Evolutionary conservation across 2,329 filamentous ascomycete species (phyloP).

Genomic region (Trichoderma citrinoviride): DNA sequence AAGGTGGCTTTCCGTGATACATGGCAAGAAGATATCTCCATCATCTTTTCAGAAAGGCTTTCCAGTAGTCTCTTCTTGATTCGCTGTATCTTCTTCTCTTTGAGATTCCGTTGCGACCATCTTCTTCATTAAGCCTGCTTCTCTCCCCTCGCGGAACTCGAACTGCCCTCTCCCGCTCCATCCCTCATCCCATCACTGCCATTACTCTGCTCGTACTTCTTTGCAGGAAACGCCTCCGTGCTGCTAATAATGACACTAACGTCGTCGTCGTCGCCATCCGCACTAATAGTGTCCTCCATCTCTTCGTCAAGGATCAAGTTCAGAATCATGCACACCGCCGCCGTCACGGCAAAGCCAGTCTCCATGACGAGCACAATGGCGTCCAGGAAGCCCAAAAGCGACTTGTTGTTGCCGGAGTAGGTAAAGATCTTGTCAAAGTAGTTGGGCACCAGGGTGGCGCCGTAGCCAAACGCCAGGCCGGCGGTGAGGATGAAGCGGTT

Average conservation of each 20-base stretch:
- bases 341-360: constrained; percentile 73
- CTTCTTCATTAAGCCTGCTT: constrained; percentile 4
- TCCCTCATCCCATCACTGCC: constrained; percentile 21
- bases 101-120: too few species aligned
- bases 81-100: too few species aligned
- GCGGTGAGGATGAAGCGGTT: constrained; percentile 81
- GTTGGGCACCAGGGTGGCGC: constrained; percentile 62
- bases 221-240: constrained; percentile 19
- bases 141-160: background rate
- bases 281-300: constrained; percentile 56
- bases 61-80: too few species aligned
- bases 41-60: too few species aligned
- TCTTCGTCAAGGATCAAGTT: constrained; percentile 74
- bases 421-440: constrained; percentile 73
- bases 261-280: constrained; percentile 27
- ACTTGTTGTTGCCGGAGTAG: constrained; percentile 64
- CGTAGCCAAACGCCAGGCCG: constrained; percentile 69
- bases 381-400: constrained; percentile 70
- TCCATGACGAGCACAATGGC: constrained; percentile 71
- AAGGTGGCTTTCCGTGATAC: too few species aligned
- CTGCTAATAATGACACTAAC: constrained; percentile 14
- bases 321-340: constrained; percentile 67
- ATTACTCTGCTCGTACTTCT: constrained; percentile 28
- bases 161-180: background rate
- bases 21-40: background rate